These are phyloP conservation scores for Lepidium africanum DNA, from an alignment of 345 rosid species.

Conservation along the genomic window DNA sequence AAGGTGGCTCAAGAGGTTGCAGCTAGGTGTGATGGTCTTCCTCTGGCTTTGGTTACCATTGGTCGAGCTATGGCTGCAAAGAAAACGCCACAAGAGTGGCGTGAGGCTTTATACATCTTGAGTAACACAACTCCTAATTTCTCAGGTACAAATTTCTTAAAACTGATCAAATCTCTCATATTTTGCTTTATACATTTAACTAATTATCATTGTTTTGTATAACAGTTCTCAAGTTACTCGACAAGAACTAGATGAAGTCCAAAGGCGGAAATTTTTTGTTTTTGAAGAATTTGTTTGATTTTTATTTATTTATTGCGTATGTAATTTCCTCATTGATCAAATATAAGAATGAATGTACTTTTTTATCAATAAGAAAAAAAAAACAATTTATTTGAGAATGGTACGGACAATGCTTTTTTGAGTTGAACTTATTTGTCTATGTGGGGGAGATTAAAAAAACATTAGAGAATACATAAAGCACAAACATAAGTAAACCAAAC, in stretches of 20 bases:
- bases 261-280: neutral
- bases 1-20: slow-evolving; percentile 29
- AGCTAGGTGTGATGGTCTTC: slow-evolving; percentile 26
- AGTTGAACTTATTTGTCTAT: neutral
- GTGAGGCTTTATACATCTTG: slow-evolving; percentile 28
- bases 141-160: slow-evolving; percentile 18
- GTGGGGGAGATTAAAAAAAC: neutral
- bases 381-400: neutral
- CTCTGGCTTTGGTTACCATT: slow-evolving; percentile 29
- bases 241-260: slow-evolving; percentile 24
- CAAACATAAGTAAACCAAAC: neutral
- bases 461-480: neutral
- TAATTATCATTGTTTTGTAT: neutral
- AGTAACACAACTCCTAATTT: slow-evolving; percentile 30
- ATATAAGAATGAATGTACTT: slow-evolving; percentile 9
- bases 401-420: neutral
- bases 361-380: neutral
- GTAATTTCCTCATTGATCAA: neutral
- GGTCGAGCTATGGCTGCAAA: slow-evolving; percentile 35
- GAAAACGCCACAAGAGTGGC: slow-evolving; percentile 30
- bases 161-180: neutral
- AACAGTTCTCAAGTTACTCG: slow-evolving; percentile 31
- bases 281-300: neutral
- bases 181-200: neutral
- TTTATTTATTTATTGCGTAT: neutral